Percentiles rank a stretch among this genome's conserved stretches.
These are phyloP conservation scores for Ogataea angusta DNA, from an alignment of 805 yeast species.

Conservation along the genomic window DNA sequence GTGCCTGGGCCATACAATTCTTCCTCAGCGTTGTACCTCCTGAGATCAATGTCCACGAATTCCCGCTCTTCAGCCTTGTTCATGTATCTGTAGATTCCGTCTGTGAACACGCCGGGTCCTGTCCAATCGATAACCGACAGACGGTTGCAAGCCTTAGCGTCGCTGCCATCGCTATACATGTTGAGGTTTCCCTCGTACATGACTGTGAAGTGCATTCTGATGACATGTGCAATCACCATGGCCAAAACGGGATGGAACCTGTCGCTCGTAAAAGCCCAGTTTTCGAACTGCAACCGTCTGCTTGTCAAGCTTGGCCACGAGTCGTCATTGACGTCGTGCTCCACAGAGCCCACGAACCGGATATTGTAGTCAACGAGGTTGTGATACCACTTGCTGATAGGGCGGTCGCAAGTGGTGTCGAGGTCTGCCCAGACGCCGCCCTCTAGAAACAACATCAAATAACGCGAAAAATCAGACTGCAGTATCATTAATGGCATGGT, in stretches of 20 bases:
- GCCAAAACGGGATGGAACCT: constrained; percentile 82
- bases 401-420: constrained; percentile 69
- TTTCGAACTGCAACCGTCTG: constrained; percentile 84
- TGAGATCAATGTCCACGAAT: constrained; percentile 11
- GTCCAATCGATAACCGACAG: constrained; percentile 85
- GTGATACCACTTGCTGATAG: constrained; percentile 62
- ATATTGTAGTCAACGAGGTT: constrained; percentile 33
- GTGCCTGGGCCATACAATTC: constrained; percentile 18
- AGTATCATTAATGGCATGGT: constrained; percentile 73
- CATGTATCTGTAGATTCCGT: constrained; percentile 47
- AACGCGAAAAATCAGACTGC: constrained; percentile 86
- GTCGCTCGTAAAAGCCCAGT: constrained; percentile 88
- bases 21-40: constrained; percentile 10
- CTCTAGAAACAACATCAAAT: constrained; percentile 72
- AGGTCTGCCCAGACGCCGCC: constrained; percentile 91
- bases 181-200: constrained; percentile 41
- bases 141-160: constrained; percentile 52
- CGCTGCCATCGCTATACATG: constrained; percentile 14
- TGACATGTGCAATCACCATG: constrained; percentile 69
- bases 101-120: constrained; percentile 91
- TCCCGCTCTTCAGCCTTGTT: constrained; percentile 19
- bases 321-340: constrained; percentile 87
- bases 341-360: constrained; percentile 82
- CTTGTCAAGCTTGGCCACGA: constrained; percentile 89
- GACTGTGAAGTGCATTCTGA: constrained; percentile 63